Percentiles rank a stretch among this genome's conserved stretches.
Conservation (phyloP, 352 stramenopile genomes). For the Phytopythium cucurbitacearum region DNA sequence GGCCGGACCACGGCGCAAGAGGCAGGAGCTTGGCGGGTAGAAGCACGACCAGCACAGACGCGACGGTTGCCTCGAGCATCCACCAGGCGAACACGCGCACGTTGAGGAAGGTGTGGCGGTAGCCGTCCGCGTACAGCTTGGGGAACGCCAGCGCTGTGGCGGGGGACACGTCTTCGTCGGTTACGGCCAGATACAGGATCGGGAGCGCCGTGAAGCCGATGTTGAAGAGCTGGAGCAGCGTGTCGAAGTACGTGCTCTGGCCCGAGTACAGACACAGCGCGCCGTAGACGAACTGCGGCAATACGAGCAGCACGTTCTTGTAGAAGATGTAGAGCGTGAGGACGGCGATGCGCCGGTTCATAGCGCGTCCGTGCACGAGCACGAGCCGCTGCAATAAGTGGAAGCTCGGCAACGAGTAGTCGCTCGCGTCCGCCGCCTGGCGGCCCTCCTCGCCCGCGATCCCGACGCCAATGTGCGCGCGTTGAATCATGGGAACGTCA, state of each 20-base stretch:
- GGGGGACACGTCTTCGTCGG: slow-evolving; percentile 53
- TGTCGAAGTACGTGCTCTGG: slow-evolving; percentile 76
- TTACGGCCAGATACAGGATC: slow-evolving; percentile 55
- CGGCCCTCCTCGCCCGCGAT: slow-evolving; percentile 64
- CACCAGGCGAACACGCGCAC: slow-evolving; percentile 37
- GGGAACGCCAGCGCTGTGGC: slow-evolving; percentile 38
- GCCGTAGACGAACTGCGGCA: slow-evolving; percentile 77
- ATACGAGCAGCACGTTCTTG: slow-evolving; percentile 81
- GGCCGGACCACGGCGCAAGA: slow-evolving; percentile 34
- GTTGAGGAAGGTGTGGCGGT: slow-evolving; percentile 46
- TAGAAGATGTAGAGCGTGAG: slow-evolving; percentile 87
- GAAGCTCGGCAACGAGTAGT: slow-evolving; percentile 90
- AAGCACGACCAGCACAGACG: slow-evolving; percentile 44
- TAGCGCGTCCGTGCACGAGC: slow-evolving; percentile 81
- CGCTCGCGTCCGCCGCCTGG: slow-evolving; percentile 86
- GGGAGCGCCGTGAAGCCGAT: slow-evolving; percentile 76
- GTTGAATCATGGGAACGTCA: slow-evolving; percentile 92
- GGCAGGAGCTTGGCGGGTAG: slow-evolving; percentile 36
- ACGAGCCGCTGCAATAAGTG: slow-evolving; percentile 79
- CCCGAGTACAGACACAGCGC: slow-evolving; percentile 71
- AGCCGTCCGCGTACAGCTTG: slow-evolving; percentile 51
- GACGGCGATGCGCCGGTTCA: slow-evolving; percentile 58
- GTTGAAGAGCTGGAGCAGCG: slow-evolving; percentile 76
- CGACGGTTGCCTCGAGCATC: slow-evolving; percentile 53
- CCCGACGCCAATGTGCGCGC: slow-evolving; percentile 57